A percentile compares a stretch with the other conserved stretches of the same genome.
Conservation (phyloP, 2,329 filamentous ascomycete genomes). For the Aspergillus sp. region DNA sequence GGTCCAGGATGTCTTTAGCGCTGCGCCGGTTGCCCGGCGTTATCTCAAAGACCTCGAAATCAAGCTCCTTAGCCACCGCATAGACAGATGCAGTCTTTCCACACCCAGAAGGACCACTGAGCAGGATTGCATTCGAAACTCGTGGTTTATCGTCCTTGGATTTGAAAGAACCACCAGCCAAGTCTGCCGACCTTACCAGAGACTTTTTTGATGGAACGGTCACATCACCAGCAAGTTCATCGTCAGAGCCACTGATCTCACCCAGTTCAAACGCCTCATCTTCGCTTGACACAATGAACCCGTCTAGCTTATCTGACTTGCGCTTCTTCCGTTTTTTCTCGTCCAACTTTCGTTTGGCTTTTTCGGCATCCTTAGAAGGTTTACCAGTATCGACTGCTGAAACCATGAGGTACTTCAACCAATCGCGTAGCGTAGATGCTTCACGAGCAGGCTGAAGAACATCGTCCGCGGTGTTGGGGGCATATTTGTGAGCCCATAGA, state of each 20-base stretch:
- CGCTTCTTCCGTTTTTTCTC: conserved; percentile 57
- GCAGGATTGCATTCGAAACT: conserved; percentile 71
- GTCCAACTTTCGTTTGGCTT: conserved; percentile 22
- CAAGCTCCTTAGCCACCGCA: conserved; percentile 86
- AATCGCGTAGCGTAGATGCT: conserved; percentile 69
- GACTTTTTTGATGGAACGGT: conserved; percentile 39
- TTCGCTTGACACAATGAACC: conserved; percentile 76
- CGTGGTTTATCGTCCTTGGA: conserved; percentile 49
- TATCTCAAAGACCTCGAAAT: conserved; percentile 93
- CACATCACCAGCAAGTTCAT: conserved; percentile 42
- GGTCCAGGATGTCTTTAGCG: conserved; percentile 86
- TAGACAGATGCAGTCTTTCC: conserved; percentile 93
- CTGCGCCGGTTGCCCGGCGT: conserved; percentile 79
- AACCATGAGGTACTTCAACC: conserved; percentile 75
- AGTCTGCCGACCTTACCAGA: conserved; percentile 42
- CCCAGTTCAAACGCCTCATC: conserved; percentile 71
- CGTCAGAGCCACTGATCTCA: conserved; percentile 64
- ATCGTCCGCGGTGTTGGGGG: conserved; percentile 65
- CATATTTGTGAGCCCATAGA: conserved; percentile 83
- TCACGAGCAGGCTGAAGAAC: conserved; percentile 76
- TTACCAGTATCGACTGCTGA: conserved; percentile 68
- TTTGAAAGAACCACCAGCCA: conserved; percentile 33
- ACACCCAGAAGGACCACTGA: conserved; percentile 85
- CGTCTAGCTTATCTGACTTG: conserved; percentile 70
- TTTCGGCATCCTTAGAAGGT: conserved; percentile 27